Conservation (phyloP, 2,329 filamentous ascomycete species). For the Fusarium sp. region DNA sequence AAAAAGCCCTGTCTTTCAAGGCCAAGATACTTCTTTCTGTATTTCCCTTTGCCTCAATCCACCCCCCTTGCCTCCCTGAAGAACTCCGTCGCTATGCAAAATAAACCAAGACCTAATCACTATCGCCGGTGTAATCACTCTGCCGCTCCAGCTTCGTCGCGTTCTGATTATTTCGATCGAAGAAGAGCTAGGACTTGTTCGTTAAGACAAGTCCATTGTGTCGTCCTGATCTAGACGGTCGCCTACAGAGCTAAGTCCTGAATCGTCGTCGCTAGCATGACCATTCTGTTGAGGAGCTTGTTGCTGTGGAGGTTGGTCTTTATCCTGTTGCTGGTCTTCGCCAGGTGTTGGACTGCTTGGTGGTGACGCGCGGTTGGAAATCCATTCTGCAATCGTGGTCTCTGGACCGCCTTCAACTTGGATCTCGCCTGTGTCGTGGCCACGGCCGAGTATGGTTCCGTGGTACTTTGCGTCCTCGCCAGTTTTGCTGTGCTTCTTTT, state of each 20-base stretch:
- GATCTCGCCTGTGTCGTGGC: slow-evolving; percentile 76
- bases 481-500: slow-evolving; percentile 92
- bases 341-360: slow-evolving; percentile 20
- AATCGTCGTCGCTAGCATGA: slow-evolving; percentile 55
- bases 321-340: slow-evolving; percentile 12
- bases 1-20: background rate
- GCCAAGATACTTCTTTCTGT: slow-evolving; percentile 20
- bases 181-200: slow-evolving; percentile 12
- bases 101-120: slow-evolving; percentile 21
- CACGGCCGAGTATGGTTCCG: slow-evolving; percentile 83
- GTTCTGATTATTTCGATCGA: background rate
- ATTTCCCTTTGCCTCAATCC: slow-evolving; percentile 15
- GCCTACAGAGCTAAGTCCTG: slow-evolving; percentile 67
- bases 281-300: slow-evolving; percentile 41
- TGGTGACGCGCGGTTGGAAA: slow-evolving; percentile 46
- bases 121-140: background rate
- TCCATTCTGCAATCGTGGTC: slow-evolving; percentile 54
- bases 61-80: slow-evolving; percentile 16
- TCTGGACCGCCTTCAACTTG: slow-evolving; percentile 78
- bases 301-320: slow-evolving; percentile 11
- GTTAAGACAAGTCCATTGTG: slow-evolving; percentile 60
- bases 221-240: slow-evolving; percentile 59
- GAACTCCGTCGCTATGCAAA: slow-evolving; percentile 50
- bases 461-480: slow-evolving; percentile 88
- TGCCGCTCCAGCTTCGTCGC: background rate